Base-by-base conservation (phyloP, 129 eudicot species). In the Escallonia herrerae region DNA sequence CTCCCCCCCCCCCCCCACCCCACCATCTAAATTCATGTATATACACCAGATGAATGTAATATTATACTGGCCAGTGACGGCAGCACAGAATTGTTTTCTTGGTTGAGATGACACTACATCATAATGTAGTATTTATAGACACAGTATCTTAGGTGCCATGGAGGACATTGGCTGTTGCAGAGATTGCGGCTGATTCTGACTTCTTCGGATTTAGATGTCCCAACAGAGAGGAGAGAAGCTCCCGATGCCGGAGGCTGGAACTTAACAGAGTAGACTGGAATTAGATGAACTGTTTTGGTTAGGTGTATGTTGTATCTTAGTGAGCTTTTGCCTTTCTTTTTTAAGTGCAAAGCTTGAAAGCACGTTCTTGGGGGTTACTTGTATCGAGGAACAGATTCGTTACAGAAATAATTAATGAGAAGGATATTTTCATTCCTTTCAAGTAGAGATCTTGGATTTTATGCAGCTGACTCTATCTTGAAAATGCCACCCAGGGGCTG, bases 21-120 rank as follows among this genome's bases (percentile, higher is more conserved):
- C n/a, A n/a, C n/a, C n/a, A n/a, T n/a, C 14, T 45, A 67, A 65
- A 67, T 61, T 65, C 74, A 69, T 69, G 55, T 76, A 77, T 78
- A 75, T 68, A 72, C 58, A 52, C 49, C 63, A 41, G 63, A 62
- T 69, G 64, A 65, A 73, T 82, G 79, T 82, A 78, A 82, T 71
- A 58, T 63, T 68, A 75, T 70, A 50, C 69, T 63, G 80, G 68
- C 82, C 80, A 11, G 1, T 68, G 74, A 59, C 65, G 77, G 69
- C 74, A 80, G 80, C 77, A 60, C 71, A 75, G 57, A 68, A 72
- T 43, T 53, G 78, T 80, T 60, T 50, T 72, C 53, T 76, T 69
- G 68, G 42, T 71, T 54, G 66, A 58, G 77, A 80, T 67, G 43
- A 74, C 73, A 72, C 63, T 80, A 64, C 50, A 40, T n/a, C n/a